A percentile compares a stretch with the other conserved stretches of the same genome.
phyloP scores from a whole-genome alignment of 257 asterid genomes.

The Buddleja alternifolia region DNA sequence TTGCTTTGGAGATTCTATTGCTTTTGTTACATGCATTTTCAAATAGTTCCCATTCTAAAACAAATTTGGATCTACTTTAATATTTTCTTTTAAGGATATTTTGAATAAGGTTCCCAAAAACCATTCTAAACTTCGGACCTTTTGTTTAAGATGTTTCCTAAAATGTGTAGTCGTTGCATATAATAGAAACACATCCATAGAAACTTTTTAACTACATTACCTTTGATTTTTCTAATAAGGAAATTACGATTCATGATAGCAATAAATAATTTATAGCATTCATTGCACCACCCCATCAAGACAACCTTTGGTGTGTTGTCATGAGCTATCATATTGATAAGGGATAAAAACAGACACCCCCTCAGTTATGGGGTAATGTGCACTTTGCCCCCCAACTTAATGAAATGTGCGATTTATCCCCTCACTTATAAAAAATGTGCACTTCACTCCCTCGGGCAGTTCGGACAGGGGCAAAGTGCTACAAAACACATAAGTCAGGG shows the following conservation, averaged over 20 bases:
- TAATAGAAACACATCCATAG: neutral
- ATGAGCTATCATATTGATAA: too few species aligned
- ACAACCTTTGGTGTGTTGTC: constrained; percentile 6
- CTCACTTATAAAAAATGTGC: too few species aligned
- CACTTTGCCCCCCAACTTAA: too few species aligned
- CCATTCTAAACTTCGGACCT: neutral
- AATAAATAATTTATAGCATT: neutral
- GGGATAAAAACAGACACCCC: too few species aligned
- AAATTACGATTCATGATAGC: neutral
- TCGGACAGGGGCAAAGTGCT: too few species aligned
- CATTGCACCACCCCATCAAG: neutral
- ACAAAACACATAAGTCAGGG: too few species aligned
- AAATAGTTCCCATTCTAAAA: neutral
- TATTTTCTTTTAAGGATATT: neutral
- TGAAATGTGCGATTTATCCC: too few species aligned
- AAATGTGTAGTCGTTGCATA: neutral
- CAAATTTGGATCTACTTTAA: neutral
- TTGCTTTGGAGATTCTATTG: neutral
- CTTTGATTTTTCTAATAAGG: neutral
- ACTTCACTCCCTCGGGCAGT: too few species aligned
- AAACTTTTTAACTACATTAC: neutral
- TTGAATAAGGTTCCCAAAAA: neutral
- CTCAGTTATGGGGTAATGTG: too few species aligned
- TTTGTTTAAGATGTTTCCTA: neutral
- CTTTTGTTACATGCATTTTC: neutral